These are phyloP conservation scores for Collybia sordida DNA, from an alignment of 768 basidiomycete species.

Conservation along the genomic window DNA sequence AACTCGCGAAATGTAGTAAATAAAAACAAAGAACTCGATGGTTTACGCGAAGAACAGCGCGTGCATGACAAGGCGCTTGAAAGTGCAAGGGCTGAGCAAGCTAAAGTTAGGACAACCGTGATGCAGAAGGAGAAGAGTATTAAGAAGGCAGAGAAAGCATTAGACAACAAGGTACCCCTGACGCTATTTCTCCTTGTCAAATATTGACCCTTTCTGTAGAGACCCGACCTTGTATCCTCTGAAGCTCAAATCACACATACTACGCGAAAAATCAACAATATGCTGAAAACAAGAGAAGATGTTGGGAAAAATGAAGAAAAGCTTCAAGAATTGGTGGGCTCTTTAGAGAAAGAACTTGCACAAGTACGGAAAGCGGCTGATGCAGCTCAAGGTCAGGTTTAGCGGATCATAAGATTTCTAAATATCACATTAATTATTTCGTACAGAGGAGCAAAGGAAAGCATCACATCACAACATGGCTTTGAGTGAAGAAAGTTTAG, in stretches of 20 bases:
- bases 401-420: neutral
- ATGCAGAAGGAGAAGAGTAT: constrained; percentile 85
- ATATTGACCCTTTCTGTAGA: constrained; percentile 40
- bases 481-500: constrained; percentile 79
- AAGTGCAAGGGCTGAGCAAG: constrained; percentile 75
- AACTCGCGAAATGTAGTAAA: constrained; percentile 69
- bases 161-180: constrained; percentile 73
- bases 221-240: constrained; percentile 78
- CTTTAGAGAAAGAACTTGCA: constrained; percentile 63
- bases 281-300: constrained; percentile 59
- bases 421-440: neutral
- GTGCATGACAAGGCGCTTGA: constrained; percentile 72
- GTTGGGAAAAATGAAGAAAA: constrained; percentile 54
- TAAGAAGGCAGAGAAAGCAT: constrained; percentile 86
- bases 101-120: constrained; percentile 69
- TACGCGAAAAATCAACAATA: constrained; percentile 73
- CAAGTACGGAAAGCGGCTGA: constrained; percentile 69
- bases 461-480: constrained; percentile 74
- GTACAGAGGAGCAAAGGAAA: constrained; percentile 69
- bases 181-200: neutral
- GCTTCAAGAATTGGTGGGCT: constrained; percentile 47
- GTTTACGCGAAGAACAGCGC: constrained; percentile 67
- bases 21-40: constrained; percentile 71
- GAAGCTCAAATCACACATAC: constrained; percentile 91
- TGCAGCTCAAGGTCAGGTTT: constrained; percentile 68